Evolutionary conservation across 371 early-diverging fungal species (phyloP), one percentile per base, ranked within the genome.

Genomic region (Lichtheimia ramosa): DNA sequence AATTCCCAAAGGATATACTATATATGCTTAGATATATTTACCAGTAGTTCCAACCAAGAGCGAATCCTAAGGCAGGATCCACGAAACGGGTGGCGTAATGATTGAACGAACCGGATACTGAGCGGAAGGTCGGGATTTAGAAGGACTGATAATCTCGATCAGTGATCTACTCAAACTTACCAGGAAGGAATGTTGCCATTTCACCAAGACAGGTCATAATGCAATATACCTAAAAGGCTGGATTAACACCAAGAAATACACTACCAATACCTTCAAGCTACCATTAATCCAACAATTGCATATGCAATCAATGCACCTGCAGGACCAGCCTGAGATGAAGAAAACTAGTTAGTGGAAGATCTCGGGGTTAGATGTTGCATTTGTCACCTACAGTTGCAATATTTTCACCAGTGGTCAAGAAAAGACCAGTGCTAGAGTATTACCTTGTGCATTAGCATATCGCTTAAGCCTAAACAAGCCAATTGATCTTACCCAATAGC

Each of bases 91-190:
- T 82, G 12, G 90, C 94, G 70, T 90, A 91, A 24, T 88, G 85
- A 58, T 89, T 92, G 76, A 93, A 92, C 12, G 90, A 86, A 20
- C 94, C 96, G n/a, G 92, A 78, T 0, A 91, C 87, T n/a, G 90
- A 39, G n/a, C 53, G 24, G 15, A 57, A 43, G 3, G n/a, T 16
- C 25, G 6, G 14, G 16, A 10, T 53, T 23, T 15, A 18, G 28
- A 48, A 12, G 21, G 34, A 8, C 5, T 40, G 20, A 27, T 43
- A 43, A 50, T 25, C 3, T 43, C 24, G 46, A 25, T 43, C 13
- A 51, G n/a, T 28, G 24, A 27, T 50, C 28, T 46, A 5, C 20
- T 51, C 16, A 49, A 34, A 2, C 5, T 62, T 73, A 70, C 71
- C 77, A 48, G 77, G 77, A 59, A 77, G 84, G 50, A 85, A 79